Evolutionary conservation across 768 basidiomycete genomes (phyloP).

Genomic region (Lentinula lateritia): DNA sequence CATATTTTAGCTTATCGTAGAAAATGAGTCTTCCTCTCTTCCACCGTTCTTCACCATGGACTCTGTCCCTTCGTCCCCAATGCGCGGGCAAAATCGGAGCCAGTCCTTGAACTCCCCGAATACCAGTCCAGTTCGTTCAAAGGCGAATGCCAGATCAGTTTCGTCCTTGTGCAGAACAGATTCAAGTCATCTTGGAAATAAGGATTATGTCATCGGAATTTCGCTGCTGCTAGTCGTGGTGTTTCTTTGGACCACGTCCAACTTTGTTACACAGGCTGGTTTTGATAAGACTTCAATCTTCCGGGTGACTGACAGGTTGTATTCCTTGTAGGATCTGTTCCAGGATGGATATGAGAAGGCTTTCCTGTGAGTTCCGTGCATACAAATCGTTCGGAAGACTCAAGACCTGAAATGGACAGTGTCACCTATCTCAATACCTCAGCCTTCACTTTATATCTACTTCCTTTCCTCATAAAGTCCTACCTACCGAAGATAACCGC

Average conservation of each 20-base stretch:
- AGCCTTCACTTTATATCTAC: conserved; percentile 78
- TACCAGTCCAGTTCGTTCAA: not conserved
- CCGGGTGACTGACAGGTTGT: conserved; percentile 9
- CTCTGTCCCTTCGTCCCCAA: not conserved
- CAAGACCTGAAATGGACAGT: conserved; percentile 26
- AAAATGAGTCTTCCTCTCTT: not conserved
- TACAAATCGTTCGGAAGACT: not conserved
- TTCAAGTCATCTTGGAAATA: not conserved
- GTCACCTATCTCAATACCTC: conserved; percentile 91
- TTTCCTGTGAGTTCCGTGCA: conserved; percentile 59
- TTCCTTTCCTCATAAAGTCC: conserved; percentile 40
- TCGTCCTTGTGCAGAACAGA: not conserved
- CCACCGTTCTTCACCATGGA: not conserved
- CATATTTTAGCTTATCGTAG: not conserved
- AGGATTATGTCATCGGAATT: conserved; percentile 41
- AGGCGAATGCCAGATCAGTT: not conserved
- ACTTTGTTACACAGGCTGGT: conserved; percentile 77
- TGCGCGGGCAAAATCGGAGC: not conserved
- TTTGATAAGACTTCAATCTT: not conserved
- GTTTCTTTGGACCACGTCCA: conserved; percentile 83
- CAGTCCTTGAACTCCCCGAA: not conserved
- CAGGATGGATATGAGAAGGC: conserved; percentile 78
- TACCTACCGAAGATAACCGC: not conserved
- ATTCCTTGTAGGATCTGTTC: conserved; percentile 37
- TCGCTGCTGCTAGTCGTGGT: conserved; percentile 70